These are phyloP conservation scores for Monosporozyma yasuniensis DNA, from an alignment of 805 yeast genomes.

Conservation along the genomic window DNA sequence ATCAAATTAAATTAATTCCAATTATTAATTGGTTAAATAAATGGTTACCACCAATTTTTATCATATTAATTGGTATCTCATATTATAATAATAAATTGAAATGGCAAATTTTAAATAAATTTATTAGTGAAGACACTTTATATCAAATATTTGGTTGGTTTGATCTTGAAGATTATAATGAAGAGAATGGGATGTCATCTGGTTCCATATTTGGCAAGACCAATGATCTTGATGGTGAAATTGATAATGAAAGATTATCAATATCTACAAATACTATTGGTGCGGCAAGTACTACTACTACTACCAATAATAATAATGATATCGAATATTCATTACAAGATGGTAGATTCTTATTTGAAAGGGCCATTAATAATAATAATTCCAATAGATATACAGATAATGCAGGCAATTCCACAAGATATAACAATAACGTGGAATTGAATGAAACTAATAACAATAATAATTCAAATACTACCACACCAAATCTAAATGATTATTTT, in stretches of 20 bases:
- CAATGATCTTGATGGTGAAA: not conserved
- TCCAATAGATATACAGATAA: not conserved
- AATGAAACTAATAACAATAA: not conserved
- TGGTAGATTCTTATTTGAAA: constrained; percentile 27
- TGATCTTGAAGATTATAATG: constrained; percentile 17
- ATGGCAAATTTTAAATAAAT: constrained; percentile 21
- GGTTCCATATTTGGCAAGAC: not conserved
- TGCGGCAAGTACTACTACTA: not conserved
- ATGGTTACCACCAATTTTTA: constrained; percentile 22
- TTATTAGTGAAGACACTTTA: constrained; percentile 28
- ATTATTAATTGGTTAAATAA: constrained; percentile 21
- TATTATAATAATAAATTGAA: constrained; percentile 16
- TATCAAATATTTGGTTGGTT: constrained; percentile 28
- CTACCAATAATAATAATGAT: constrained; percentile 34
- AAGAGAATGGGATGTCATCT: not conserved
- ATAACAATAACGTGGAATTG: not conserved
- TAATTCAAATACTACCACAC: not conserved
- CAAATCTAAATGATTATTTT: not conserved
- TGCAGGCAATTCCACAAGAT: not conserved
- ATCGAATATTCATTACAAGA: constrained; percentile 29
- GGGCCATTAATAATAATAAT: constrained; percentile 11
- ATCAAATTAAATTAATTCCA: constrained; percentile 20
- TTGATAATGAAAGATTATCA: constrained; percentile 12
- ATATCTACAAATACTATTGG: constrained; percentile 8
- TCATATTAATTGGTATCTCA: constrained; percentile 19